Evolutionary conservation across 2,329 filamentous ascomycete genomes (phyloP).

Genomic region (Scedosporium minutisporum): DNA sequence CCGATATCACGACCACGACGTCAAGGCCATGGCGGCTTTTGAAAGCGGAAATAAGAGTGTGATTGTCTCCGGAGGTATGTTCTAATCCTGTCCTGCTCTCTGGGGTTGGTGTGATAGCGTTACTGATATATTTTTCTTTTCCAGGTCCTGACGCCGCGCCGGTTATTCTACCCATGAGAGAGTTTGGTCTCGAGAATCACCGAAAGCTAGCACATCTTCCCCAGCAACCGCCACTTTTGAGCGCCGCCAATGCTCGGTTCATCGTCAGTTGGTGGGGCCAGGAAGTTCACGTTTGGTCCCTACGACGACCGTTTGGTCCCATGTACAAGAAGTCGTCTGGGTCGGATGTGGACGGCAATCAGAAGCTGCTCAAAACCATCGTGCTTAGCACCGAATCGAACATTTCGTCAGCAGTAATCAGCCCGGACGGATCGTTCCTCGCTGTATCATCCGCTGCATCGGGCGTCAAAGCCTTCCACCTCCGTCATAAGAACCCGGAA

Average conservation of each 20-base stretch:
- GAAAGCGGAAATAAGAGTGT: slow-evolving; percentile 78
- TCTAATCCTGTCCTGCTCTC: background rate
- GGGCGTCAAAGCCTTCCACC: slow-evolving; percentile 67
- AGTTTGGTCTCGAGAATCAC: slow-evolving; percentile 73
- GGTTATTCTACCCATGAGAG: slow-evolving; percentile 64
- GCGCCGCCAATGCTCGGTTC: slow-evolving; percentile 63
- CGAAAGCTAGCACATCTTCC: slow-evolving; percentile 75
- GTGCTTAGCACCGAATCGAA: slow-evolving; percentile 67
- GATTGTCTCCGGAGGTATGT: slow-evolving; percentile 78
- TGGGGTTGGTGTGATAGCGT: background rate
- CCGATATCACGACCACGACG: slow-evolving; percentile 84
- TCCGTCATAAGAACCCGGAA: slow-evolving; percentile 24
- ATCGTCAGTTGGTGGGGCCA: slow-evolving; percentile 89
- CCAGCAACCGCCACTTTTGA: slow-evolving; percentile 63
- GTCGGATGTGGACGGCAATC: slow-evolving; percentile 35
- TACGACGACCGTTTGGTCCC: slow-evolving; percentile 22
- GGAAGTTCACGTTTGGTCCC: slow-evolving; percentile 75
- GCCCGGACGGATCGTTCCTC: slow-evolving; percentile 60
- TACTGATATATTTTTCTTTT: background rate
- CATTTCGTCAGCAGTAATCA: slow-evolving; percentile 67
- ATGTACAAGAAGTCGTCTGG: slow-evolving; percentile 31
- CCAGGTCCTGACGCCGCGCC: slow-evolving; percentile 77
- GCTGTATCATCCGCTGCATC: slow-evolving; percentile 60
- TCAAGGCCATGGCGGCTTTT: slow-evolving; percentile 87
- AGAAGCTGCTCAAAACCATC: slow-evolving; percentile 61